phyloP scores from a whole-genome alignment of 352 stramenopile genomes.

The Pythium aristosporum region DNA sequence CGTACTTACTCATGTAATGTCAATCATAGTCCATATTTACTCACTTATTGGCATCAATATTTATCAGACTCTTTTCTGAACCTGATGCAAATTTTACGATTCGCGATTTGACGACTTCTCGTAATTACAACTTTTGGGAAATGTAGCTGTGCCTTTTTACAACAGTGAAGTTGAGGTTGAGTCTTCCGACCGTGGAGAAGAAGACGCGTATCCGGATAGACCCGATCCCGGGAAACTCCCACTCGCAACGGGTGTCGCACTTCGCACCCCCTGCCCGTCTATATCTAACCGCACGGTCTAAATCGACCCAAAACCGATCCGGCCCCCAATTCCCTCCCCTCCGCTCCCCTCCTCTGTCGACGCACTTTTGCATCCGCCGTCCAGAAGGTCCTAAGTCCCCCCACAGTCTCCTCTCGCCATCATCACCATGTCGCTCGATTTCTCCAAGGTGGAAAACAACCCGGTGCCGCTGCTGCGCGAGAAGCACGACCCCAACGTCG shows the following conservation, averaged over 20 bases:
- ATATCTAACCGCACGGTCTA: too few relatives aligned
- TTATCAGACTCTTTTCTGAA: constrained; percentile 6
- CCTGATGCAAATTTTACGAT: neutral
- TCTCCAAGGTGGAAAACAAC: constrained; percentile 88
- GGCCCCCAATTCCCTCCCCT: neutral
- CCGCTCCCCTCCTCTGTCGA: neutral
- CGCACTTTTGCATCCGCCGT: constrained; percentile 19
- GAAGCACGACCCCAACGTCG: constrained; percentile 73
- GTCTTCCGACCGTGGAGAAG: constrained; percentile 12
- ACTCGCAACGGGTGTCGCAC: constrained; percentile 8
- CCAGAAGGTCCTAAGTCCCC: neutral
- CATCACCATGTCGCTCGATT: constrained; percentile 73
- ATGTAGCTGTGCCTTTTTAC: constrained; percentile 17
- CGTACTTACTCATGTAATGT: too few relatives aligned
- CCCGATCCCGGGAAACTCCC: constrained; percentile 13
- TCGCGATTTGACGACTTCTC: neutral
- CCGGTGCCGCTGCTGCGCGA: constrained; percentile 70
- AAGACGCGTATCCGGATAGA: constrained; percentile 12
- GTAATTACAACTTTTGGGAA: neutral
- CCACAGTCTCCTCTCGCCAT: neutral
- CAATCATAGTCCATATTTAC: neutral
- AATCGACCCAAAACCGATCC: neutral
- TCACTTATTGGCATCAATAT: neutral
- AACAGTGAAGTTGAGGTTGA: constrained; percentile 24
- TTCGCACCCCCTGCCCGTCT: neutral